These are phyloP conservation scores for Beauveria scarabaeidicola DNA, from an alignment of 2,329 filamentous ascomycete genomes.

Conservation along the genomic window DNA sequence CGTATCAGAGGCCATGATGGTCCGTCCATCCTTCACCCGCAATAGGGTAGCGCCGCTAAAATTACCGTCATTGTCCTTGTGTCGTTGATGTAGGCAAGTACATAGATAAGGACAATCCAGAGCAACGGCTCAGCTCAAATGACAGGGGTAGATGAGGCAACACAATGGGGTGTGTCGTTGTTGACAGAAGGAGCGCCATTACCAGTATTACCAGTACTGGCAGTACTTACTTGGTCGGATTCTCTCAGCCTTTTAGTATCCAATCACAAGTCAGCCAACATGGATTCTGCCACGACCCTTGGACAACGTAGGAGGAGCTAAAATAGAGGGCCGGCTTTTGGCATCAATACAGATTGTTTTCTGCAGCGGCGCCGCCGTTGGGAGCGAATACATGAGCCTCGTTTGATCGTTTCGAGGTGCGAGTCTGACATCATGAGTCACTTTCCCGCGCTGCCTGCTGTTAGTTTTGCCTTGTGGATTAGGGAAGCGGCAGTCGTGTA, in stretches of 20 bases:
- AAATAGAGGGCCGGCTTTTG: slow-evolving; percentile 4
- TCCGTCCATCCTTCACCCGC: neutral
- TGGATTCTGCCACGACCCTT: neutral
- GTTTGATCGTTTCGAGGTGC: neutral
- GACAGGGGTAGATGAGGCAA: neutral
- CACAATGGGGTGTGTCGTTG: neutral
- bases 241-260: neutral
- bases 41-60: neutral
- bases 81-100: neutral
- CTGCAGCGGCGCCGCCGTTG: slow-evolving; percentile 12
- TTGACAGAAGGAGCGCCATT: neutral
- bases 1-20: neutral
- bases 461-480: neutral
- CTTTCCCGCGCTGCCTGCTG: neutral
- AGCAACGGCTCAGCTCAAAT: neutral
- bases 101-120: neutral
- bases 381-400: slow-evolving; percentile 13
- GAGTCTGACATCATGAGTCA: slow-evolving; percentile 6
- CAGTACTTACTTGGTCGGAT: neutral
- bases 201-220: too few relatives aligned
- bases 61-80: neutral
- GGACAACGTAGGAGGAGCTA: neutral
- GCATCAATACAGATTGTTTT: slow-evolving; percentile 14
- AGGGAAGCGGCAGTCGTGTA: neutral
- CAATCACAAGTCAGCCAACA: slow-evolving; percentile 1